Evolutionary conservation across 495 filamentous ascomycete species (phyloP), one percentile per base, ranked within the genome.

Genomic region (Neohortaea acidophila): DNA sequence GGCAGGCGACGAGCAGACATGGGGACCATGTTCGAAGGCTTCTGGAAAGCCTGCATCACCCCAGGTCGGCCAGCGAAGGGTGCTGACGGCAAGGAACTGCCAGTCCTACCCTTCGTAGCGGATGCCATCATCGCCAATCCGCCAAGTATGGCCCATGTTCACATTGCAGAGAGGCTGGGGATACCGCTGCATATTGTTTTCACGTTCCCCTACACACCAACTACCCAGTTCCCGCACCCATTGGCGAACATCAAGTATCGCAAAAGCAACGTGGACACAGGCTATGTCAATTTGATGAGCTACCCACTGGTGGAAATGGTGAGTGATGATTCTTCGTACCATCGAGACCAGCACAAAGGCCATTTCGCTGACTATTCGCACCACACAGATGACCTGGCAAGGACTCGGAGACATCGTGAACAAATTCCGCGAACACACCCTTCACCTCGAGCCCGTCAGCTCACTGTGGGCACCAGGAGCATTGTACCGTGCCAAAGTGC

Each of bases 281-380:
- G 60, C 34, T 75, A 75, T 41, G 71, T 75, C 4, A 84, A 84
- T 59, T 81, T 81, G 45, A 72, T 83, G 36, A 72, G 69, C 8
- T 84, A 83, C 50, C 71, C 77, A 1, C 59, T 83, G 24, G 77
- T 61, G 6, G 58, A 61, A 31, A 57, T 60, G 70, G 24, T 27
- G 8, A 27, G 24, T n/a, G n/a, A n/a, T n/a, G n/a, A n/a, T n/a
- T n/a, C n/a, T n/a, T n/a, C n/a, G n/a, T n/a, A n/a, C n/a, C n/a
- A n/a, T n/a, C n/a, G n/a, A n/a, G n/a, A n/a, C n/a, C n/a, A n/a
- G n/a, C n/a, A n/a, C n/a, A n/a, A n/a, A n/a, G n/a, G n/a, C n/a
- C n/a, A n/a, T n/a, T n/a, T n/a, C n/a, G n/a, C n/a, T n/a, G n/a
- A n/a, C n/a, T n/a, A n/a, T n/a, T n/a, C n/a, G n/a, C n/a, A n/a